A percentile compares a stretch with the other conserved stretches of the same genome.
Conservation (phyloP, 2,329 filamentous ascomycete species). For the Colletotrichum salicis region DNA sequence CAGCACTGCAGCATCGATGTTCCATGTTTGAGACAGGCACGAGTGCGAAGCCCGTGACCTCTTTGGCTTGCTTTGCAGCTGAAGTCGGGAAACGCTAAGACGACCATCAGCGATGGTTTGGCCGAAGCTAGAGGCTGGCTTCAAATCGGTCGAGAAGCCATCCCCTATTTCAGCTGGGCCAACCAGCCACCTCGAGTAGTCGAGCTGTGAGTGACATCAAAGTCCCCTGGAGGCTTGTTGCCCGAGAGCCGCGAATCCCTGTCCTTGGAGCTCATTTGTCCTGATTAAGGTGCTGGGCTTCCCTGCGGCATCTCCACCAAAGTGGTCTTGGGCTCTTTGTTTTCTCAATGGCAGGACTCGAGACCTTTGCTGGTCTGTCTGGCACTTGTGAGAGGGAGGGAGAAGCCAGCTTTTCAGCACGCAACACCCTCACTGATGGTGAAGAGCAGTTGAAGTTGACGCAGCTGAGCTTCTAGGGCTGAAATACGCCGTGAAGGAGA, state of each 20-base stretch:
- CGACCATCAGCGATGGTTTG: slow-evolving; percentile 28
- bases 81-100: slow-evolving; percentile 25
- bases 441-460: background rate
- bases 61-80: slow-evolving; percentile 4
- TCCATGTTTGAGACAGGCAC: slow-evolving; percentile 27
- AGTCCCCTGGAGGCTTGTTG: slow-evolving; percentile 32
- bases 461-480: background rate
- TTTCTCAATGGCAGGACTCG: slow-evolving; percentile 15
- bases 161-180: slow-evolving; percentile 19
- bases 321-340: slow-evolving; percentile 21
- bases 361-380: background rate
- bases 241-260: slow-evolving; percentile 25
- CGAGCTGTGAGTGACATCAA: slow-evolving; percentile 23
- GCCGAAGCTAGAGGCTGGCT: slow-evolving; percentile 14
- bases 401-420: background rate
- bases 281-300: slow-evolving; percentile 32
- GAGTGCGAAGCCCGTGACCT: slow-evolving; percentile 22
- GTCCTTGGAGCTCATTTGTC: slow-evolving; percentile 27
- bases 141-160: slow-evolving; percentile 5
- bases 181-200: slow-evolving; percentile 23
- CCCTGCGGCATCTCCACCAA: slow-evolving; percentile 27
- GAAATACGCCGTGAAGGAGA: background rate
- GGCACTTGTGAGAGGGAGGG: background rate
- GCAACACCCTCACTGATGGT: no score
- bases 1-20: background rate